Base-by-base conservation (phyloP, 176 grass and related monocot species). In the Rhynchospora breviuscula region DNA sequence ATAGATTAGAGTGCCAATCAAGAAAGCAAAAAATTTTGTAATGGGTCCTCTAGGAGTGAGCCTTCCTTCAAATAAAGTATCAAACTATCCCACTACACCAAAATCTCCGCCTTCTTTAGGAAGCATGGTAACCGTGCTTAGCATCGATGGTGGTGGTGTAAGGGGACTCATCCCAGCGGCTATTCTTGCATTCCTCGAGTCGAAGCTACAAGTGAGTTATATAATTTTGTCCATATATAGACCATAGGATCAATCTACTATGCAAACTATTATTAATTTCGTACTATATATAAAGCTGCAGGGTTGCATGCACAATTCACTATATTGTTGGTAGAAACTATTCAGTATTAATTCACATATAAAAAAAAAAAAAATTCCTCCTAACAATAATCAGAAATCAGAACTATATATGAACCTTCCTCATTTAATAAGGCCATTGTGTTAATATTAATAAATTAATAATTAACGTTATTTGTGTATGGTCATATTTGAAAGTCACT, bases 91-190 rank as follows among this genome's bases (percentile, higher is more conserved):
- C 10, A 0, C 12, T 15, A 77, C 73, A 77, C 73, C 73, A 4
- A 61, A 17, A 9, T 79, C 25, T 43, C 63, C 89, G 44, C 66
- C 88, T 18, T 80, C 86, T 11, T 83, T 85, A 87, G 87, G 74
- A 2, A 71, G 79, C 80, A 68, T 95, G 23, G 15, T 91, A 46
- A 91, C 89, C 0, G 87, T 93, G 14, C 87, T 95, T 21, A 95
- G 90, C 83, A 91, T 95, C 26, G 93, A 95, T 7, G 93, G 93
- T 3, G 93, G 93, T 2, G 90, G 93, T 4, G 29, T 95, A n/a
- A 87, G 93, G 25, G 93, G 93, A 10, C 91, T 95, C 88, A 95
- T 95, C n/a, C 93, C 93, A 1, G 93, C 87, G 61, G 84, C 79
- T 47, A 82, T 92, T 73, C 85, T 92, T 1, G 78, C 67, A 10